Evolutionary conservation across 768 basidiomycete genomes (phyloP).

Genomic region (Rhizopogon rudus): DNA sequence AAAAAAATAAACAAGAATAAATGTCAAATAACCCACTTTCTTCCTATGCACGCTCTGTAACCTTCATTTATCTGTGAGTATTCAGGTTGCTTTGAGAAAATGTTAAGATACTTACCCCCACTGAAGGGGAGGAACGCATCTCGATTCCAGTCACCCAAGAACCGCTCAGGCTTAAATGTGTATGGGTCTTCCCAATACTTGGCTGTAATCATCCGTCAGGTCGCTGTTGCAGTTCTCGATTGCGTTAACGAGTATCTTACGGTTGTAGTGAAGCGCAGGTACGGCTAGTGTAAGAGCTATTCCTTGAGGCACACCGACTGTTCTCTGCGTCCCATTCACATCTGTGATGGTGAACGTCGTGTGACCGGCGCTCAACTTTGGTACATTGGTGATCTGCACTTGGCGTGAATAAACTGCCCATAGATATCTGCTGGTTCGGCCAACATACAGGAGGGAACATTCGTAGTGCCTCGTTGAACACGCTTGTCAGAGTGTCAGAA

Average conservation of each 20-base stretch:
- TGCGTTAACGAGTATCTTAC: conserved; percentile 23
- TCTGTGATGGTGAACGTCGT: conserved; percentile 31
- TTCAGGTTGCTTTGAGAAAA: not conserved
- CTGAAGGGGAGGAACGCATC: conserved; percentile 55
- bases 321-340: conserved; percentile 31
- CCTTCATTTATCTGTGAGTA: conserved; percentile 17
- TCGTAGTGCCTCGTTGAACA: conserved; percentile 20
- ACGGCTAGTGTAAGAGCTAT: conserved; percentile 32
- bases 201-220: not conserved
- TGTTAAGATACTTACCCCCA: conserved; percentile 25
- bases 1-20: not conserved
- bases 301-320: conserved; percentile 39
- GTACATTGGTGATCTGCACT: conserved; percentile 33
- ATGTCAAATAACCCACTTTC: conserved; percentile 25
- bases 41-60: conserved; percentile 40
- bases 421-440: too few species aligned
- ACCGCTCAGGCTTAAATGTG: conserved; percentile 36
- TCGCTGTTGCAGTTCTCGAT: not conserved
- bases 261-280: conserved; percentile 46
- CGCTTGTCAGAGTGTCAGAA: too few species aligned
- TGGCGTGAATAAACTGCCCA: not conserved
- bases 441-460: conserved; percentile 25
- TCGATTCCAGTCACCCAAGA: conserved; percentile 48
- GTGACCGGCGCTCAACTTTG: conserved; percentile 43
- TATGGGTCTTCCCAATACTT: conserved; percentile 34